A percentile compares a stretch with the other conserved stretches of the same genome.
Conservation (phyloP, 495 filamentous ascomycete species). For the Friedmanniomyces simplex region DNA sequence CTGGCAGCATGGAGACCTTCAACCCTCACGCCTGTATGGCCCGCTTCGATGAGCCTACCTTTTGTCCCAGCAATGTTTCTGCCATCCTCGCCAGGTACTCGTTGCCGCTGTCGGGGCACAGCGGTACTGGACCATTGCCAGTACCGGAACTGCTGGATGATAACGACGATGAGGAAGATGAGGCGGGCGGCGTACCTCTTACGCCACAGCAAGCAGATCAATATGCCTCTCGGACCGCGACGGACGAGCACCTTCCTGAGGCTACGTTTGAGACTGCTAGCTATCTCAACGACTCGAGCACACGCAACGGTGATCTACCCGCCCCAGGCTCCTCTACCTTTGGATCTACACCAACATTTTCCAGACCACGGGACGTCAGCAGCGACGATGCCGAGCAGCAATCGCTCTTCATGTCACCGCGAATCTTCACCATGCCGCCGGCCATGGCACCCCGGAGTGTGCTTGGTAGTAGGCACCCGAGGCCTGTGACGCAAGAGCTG, state of each 20-base stretch:
- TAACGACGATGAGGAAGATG: background rate
- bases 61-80: conserved; percentile 6
- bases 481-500: conserved; percentile 1
- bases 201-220: background rate
- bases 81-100: background rate
- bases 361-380: too few relatives aligned
- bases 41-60: conserved; percentile 12
- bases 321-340: background rate
- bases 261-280: background rate
- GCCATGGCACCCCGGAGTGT: background rate
- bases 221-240: background rate
- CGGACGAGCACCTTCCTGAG: too few relatives aligned
- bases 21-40: conserved; percentile 12
- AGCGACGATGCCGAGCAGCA: background rate
- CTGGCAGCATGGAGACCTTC: background rate
- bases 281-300: background rate
- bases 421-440: background rate
- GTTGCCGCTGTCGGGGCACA: background rate
- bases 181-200: background rate
- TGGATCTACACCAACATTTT: background rate
- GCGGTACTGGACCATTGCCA: background rate
- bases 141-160: background rate
- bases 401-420: background rate
- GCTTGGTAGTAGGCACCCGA: conserved; percentile 1
- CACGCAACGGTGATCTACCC: background rate